Conservation (phyloP, 257 asterid species). For the Solanum virginianum region DNA sequence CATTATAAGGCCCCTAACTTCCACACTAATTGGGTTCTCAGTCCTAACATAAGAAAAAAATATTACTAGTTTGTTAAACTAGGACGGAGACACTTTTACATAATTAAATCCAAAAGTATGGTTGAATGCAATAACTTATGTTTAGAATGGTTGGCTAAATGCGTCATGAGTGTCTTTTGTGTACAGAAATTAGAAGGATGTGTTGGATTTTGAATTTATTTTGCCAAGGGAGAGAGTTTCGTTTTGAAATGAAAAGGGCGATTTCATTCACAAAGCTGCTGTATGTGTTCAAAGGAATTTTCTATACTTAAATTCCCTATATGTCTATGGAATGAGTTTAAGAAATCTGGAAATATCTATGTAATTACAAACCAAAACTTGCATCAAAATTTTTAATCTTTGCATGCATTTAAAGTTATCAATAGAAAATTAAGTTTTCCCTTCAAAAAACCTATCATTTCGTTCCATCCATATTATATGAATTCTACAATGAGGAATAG, state of each 20-base stretch:
- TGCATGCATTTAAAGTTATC: not conserved
- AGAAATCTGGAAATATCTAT: not conserved
- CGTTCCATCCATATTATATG: not conserved
- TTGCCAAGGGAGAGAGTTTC: not conserved
- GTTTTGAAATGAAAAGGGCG: not conserved
- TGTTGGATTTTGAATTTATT: not conserved
- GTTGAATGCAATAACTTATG: not conserved
- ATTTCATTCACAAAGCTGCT: not conserved
- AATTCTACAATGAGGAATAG: not conserved
- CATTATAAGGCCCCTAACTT: not conserved
- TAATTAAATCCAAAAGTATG: not conserved
- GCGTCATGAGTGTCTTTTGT: not conserved
- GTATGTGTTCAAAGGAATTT: not conserved
- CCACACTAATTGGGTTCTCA: not conserved
- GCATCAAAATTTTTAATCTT: not conserved
- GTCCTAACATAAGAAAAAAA: not conserved
- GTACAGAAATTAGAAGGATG: not conserved
- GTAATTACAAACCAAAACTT: not conserved
- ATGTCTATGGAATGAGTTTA: not conserved
- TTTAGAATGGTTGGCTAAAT: not conserved
- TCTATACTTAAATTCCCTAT: not conserved
- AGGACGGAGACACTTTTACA: not conserved
- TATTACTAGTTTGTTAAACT: not conserved
- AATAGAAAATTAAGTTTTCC: not conserved
- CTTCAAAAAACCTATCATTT: not conserved